Base-by-base conservation (phyloP, 2,329 filamentous ascomycete genomes). In the Cladophialophora chaetospira region DNA sequence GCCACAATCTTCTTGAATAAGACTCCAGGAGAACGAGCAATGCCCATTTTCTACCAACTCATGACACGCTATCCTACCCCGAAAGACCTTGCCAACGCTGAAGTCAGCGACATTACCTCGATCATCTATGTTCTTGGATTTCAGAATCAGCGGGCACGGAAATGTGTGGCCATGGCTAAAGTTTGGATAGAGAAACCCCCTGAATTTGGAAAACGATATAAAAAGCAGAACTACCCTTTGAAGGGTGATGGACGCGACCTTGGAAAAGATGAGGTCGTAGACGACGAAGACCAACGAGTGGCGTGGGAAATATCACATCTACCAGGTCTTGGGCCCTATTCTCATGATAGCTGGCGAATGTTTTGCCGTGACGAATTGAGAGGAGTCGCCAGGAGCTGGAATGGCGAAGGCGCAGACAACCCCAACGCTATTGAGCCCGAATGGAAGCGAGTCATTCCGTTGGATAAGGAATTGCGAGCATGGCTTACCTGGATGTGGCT, bases 401-500 rank as follows among this genome's bases (percentile, higher is more conserved):
- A 84, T 66, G 88, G 88, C 1, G 76, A 66, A 69, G 82, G 63
- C 62, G 74, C 66, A 63, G 31, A 46, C 9, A 28, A 53, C 11
- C 9, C 46, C 26, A 44, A 66, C 8, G 76, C 77, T 11, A 91
- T 92, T 68, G 86, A 91, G 65, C 89, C 91, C 0, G 92, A 97
- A 72, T 97, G 92, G 92, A 94, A 91, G 81, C 82, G 89, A 2
- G 91, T 96, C 1, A 69, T 88, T 46, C 91, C 92, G 0, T 75
- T 79, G 40, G 92, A 97, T 71, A 97, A 66, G 73, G 92, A 97
- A 71, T 75, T 97, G n/a, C 81, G 89, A 40, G 91, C 90, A 0
- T 96, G 86, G 73, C 72, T 97, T 67, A 81, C 87, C 35, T 97
- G 92, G 91, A 89, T 91, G 84, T 96, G 92, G 91, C 82, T 94